phyloP scores from a whole-genome alignment of 2,329 filamentous ascomycete species.

The Basipetospora sp. region DNA sequence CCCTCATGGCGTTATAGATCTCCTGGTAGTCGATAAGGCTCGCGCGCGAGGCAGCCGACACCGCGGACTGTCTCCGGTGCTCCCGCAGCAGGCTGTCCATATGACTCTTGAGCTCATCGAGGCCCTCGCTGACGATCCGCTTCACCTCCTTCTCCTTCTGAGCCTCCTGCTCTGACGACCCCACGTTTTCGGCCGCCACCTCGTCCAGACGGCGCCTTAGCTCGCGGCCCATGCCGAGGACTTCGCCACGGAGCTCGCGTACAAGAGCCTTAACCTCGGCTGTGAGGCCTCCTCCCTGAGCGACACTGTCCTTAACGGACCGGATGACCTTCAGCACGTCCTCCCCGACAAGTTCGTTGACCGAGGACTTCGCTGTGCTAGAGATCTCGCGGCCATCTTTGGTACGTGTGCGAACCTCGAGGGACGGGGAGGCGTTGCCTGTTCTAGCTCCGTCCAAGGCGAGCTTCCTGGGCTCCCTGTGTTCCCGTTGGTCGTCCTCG shows the following conservation, averaged over 20 bases:
- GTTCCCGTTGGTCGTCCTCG: conserved; percentile 11
- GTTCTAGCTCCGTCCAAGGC: no score
- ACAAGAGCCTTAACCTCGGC: conserved; percentile 85
- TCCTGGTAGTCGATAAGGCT: conserved; percentile 61
- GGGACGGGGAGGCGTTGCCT: background rate
- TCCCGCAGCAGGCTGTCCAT: conserved; percentile 68
- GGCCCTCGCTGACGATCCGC: conserved; percentile 62
- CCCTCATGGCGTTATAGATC: conserved; percentile 71
- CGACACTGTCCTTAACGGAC: conserved; percentile 79
- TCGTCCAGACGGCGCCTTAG: conserved; percentile 76
- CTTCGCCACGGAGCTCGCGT: conserved; percentile 77
- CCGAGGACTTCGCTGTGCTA: conserved; percentile 7
- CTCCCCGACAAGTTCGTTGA: conserved; percentile 50
- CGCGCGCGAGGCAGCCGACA: conserved; percentile 46
- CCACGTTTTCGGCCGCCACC: conserved; percentile 31
- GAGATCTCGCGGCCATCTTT: no score
- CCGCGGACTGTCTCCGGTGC: conserved; percentile 52
- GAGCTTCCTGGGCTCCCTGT: background rate
- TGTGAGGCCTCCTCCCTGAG: conserved; percentile 75
- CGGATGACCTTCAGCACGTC: conserved; percentile 72
- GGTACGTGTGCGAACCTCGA: background rate
- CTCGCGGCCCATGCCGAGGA: conserved; percentile 86
- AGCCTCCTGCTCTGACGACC: conserved; percentile 7
- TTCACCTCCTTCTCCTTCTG: conserved; percentile 3
- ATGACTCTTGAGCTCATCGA: conserved; percentile 70